These are phyloP conservation scores for Penicillium paneum DNA, from an alignment of 2,329 filamentous ascomycete genomes.

Conservation along the genomic window DNA sequence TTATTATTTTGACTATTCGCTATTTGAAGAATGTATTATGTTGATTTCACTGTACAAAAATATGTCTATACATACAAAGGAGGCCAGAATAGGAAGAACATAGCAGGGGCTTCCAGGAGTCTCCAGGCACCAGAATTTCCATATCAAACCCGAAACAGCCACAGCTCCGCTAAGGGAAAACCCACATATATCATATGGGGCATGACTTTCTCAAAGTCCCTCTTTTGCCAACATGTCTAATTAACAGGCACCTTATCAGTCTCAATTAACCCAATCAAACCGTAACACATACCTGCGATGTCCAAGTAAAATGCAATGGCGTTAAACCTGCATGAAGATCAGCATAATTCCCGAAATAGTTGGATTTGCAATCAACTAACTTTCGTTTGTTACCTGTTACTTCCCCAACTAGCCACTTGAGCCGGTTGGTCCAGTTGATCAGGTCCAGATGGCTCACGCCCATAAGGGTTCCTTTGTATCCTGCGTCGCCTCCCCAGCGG, in stretches of 20 bases:
- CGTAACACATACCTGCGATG: slow-evolving; percentile 53
- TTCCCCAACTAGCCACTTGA: slow-evolving; percentile 58
- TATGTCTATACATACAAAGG: background rate
- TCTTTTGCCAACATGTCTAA: slow-evolving; percentile 68
- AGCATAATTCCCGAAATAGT: background rate
- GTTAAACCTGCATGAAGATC: slow-evolving; percentile 50
- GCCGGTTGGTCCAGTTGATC: slow-evolving; percentile 64
- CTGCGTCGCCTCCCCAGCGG: slow-evolving; percentile 53
- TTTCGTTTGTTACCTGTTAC: slow-evolving; percentile 55
- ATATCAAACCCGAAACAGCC: background rate
- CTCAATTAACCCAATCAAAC: background rate
- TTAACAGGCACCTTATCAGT: background rate
- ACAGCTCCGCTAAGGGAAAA: background rate
- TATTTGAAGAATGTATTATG: background rate
- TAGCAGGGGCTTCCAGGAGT: background rate
- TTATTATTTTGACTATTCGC: background rate
- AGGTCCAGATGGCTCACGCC: slow-evolving; percentile 62
- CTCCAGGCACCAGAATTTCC: slow-evolving; percentile 24
- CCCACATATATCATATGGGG: slow-evolving; percentile 12
- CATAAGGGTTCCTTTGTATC: slow-evolving; percentile 61
- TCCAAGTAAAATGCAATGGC: slow-evolving; percentile 63
- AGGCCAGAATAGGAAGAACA: background rate
- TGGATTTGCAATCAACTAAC: slow-evolving; percentile 14
- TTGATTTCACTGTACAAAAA: background rate
- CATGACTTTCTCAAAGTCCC: slow-evolving; percentile 40